phyloP scores from a whole-genome alignment of 2,329 filamentous ascomycete genomes.

The Tolypocladium guangdongense region DNA sequence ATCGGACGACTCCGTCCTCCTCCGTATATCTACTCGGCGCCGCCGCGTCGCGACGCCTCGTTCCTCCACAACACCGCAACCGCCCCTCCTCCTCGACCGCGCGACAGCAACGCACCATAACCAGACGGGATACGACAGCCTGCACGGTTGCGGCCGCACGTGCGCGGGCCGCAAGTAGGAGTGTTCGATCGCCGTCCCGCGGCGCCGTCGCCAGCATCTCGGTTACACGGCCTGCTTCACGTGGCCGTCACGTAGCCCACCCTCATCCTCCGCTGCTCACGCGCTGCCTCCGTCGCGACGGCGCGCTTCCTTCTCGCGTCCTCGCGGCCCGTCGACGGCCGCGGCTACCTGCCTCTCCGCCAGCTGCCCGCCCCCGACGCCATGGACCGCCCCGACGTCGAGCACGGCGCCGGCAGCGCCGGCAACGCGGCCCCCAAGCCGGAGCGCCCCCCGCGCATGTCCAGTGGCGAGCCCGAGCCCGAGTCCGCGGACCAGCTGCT shows the following conservation, averaged over 20 bases:
- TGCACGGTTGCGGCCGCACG: neutral
- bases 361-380: neutral
- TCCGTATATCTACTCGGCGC: neutral
- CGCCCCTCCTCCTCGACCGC: too few relatives aligned
- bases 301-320: neutral
- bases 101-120: neutral
- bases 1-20: too few relatives aligned
- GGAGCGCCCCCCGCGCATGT: slow-evolving; percentile 12
- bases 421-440: slow-evolving; percentile 15
- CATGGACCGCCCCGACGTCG: slow-evolving; percentile 9
- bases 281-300: neutral
- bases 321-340: neutral
- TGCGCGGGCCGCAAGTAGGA: neutral
- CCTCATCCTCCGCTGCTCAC: neutral
- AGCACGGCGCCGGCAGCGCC: slow-evolving; percentile 12
- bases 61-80: neutral
- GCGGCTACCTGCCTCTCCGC: neutral
- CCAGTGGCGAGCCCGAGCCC: slow-evolving; percentile 17
- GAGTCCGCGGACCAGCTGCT: slow-evolving; percentile 50
- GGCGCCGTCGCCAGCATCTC: neutral
- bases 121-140: neutral
- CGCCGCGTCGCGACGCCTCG: neutral
- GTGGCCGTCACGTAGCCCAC: too few relatives aligned
- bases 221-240: neutral
- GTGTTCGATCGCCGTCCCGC: neutral